A percentile compares a stretch with the other conserved stretches of the same genome.
These are phyloP conservation scores for Penicillium cataractarum DNA, from an alignment of 495 filamentous ascomycete genomes.

Conservation along the genomic window DNA sequence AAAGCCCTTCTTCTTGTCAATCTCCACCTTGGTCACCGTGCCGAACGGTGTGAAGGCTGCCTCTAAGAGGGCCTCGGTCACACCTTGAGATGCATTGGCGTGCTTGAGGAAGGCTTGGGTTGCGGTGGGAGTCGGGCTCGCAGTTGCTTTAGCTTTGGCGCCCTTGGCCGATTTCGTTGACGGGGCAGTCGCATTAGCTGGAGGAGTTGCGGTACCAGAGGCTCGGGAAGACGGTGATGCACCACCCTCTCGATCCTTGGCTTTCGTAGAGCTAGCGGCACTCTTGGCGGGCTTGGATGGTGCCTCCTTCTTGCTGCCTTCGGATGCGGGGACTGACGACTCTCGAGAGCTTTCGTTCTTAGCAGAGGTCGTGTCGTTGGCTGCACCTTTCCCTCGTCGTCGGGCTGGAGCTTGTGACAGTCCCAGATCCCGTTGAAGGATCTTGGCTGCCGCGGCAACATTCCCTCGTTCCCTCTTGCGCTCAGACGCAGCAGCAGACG, in stretches of 20 bases:
- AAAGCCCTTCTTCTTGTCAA: slow-evolving; percentile 91
- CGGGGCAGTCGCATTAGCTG: slow-evolving; percentile 32
- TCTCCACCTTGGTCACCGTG: slow-evolving; percentile 74
- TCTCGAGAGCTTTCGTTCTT: slow-evolving; percentile 34
- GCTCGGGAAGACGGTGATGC: slow-evolving; percentile 25
- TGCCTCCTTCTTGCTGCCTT: slow-evolving; percentile 39
- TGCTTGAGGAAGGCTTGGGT: slow-evolving; percentile 92
- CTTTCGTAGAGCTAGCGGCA: slow-evolving; percentile 30
- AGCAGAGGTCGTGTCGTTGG: slow-evolving; percentile 36
- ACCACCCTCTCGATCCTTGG: slow-evolving; percentile 23
- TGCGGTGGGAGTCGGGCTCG: slow-evolving; percentile 52
- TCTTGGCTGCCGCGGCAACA: slow-evolving; percentile 75
- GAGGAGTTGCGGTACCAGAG: slow-evolving; percentile 30
- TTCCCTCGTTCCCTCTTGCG: slow-evolving; percentile 69
- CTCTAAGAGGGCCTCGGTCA: slow-evolving; percentile 77
- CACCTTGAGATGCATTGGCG: slow-evolving; percentile 87
- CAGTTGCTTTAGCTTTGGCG: slow-evolving; percentile 36
- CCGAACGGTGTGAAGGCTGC: slow-evolving; percentile 73
- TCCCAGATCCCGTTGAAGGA: slow-evolving; percentile 88
- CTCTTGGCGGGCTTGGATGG: slow-evolving; percentile 34
- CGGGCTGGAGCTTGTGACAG: slow-evolving; percentile 63
- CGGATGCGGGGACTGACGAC: slow-evolving; percentile 34
- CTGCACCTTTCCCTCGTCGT: slow-evolving; percentile 43
- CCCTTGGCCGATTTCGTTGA: slow-evolving; percentile 38
- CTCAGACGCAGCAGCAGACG: slow-evolving; percentile 43